Percentiles rank a stretch among this genome's conserved stretches.
These are phyloP conservation scores for Anisogramma anomala DNA, from an alignment of 2,329 filamentous ascomycete genomes.

Conservation along the genomic window DNA sequence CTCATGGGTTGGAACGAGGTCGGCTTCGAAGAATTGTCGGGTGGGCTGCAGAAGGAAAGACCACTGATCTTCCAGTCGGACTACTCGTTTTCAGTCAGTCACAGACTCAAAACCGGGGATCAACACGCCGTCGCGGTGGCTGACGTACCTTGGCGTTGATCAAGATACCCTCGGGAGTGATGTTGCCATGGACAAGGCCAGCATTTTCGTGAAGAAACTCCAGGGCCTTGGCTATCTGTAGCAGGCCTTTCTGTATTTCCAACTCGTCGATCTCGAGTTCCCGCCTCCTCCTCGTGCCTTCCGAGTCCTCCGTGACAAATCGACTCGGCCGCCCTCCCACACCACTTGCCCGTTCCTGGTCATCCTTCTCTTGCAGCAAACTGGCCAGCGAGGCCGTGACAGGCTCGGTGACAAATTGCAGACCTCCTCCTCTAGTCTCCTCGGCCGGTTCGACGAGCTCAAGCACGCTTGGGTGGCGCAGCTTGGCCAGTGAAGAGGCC, in stretches of 20 bases:
- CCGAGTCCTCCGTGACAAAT: constrained; percentile 68
- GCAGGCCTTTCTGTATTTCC: constrained; percentile 89
- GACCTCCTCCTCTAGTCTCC: constrained; percentile 77
- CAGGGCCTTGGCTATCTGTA: constrained; percentile 86
- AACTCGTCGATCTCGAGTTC: constrained; percentile 93
- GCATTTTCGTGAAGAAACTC: constrained; percentile 95
- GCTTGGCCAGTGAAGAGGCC: constrained; percentile 72
- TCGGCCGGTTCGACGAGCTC: constrained; percentile 93
- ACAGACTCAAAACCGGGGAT: background rate
- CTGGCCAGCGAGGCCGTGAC: constrained; percentile 81
- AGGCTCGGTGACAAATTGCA: constrained; percentile 92
- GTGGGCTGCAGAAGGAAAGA: constrained; percentile 76
- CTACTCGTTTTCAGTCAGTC: constrained; percentile 32
- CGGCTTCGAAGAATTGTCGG: constrained; percentile 61
- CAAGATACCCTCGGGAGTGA: constrained; percentile 87
- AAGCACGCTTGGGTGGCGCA: constrained; percentile 83
- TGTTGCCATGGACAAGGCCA: constrained; percentile 82
- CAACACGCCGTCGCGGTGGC: background rate
- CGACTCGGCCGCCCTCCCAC: constrained; percentile 61
- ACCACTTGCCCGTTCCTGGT: constrained; percentile 61
- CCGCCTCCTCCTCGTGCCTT: constrained; percentile 59
- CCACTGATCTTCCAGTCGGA: constrained; percentile 98
- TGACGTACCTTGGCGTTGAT: constrained; percentile 74
- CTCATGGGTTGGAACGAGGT: constrained; percentile 70
- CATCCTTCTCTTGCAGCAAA: constrained; percentile 77